These are phyloP conservation scores for Trypanosoma brucei DNA, from an alignment of 208 protist genomes.

Conservation along the genomic window DNA sequence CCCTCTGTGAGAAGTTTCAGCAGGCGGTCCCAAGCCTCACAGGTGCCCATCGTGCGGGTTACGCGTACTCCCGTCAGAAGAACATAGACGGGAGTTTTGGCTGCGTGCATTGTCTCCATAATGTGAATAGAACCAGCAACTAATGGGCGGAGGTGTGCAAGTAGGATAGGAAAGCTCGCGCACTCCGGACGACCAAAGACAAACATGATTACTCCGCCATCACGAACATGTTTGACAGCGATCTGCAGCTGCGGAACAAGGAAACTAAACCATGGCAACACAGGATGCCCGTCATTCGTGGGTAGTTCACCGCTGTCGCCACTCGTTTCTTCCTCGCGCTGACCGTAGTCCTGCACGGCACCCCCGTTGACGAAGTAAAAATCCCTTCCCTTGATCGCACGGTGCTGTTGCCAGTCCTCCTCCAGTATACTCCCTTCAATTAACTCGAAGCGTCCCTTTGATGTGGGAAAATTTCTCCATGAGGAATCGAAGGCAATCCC, in stretches of 20 bases:
- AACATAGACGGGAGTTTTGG: constrained; percentile 69
- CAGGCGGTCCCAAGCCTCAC: constrained; percentile 1
- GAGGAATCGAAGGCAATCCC: constrained; percentile 53
- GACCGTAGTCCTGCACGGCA: constrained; percentile 75
- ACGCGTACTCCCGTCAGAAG: constrained; percentile 19
- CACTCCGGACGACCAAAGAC: constrained; percentile 72
- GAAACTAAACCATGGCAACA: constrained; percentile 76
- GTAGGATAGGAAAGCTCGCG: constrained; percentile 61
- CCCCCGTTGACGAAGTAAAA: constrained; percentile 79
- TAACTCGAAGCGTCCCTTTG: not conserved
- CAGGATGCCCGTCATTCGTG: not conserved
- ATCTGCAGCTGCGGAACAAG: constrained; percentile 64
- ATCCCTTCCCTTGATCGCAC: constrained; percentile 10
- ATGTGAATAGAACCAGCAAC: constrained; percentile 23
- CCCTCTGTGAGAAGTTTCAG: not conserved
- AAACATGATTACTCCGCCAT: constrained; percentile 60
- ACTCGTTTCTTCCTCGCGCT: constrained; percentile 28
- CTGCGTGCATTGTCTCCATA: constrained; percentile 66
- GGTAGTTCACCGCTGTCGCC: not conserved
- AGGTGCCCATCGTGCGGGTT: not conserved
- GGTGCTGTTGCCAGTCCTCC: constrained; percentile 15
- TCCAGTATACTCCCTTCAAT: constrained; percentile 15
- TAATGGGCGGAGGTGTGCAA: constrained; percentile 28
- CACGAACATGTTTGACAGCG: constrained; percentile 37
- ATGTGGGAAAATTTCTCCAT: constrained; percentile 15